A percentile compares a stretch with the other conserved stretches of the same genome.
These are phyloP conservation scores for Thermochaetoides thermophila DNA, from an alignment of 495 filamentous ascomycete species.

Conservation along the genomic window DNA sequence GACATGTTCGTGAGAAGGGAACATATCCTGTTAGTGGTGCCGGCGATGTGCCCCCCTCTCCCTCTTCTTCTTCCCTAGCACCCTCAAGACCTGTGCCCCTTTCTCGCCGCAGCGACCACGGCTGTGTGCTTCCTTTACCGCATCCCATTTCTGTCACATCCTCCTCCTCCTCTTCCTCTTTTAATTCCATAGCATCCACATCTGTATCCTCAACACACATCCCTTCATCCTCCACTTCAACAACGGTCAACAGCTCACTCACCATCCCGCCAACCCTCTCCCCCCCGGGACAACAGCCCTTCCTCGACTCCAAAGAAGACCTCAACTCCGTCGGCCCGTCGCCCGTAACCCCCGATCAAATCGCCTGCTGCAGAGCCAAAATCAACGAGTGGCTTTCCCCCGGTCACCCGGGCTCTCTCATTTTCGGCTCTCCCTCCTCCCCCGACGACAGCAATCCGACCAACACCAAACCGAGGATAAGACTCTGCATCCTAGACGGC, in stretches of 20 bases:
- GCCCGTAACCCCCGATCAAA: slow-evolving; percentile 27
- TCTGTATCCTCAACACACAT: slow-evolving; percentile 15
- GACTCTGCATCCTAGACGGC: slow-evolving; percentile 55
- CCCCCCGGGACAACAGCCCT: slow-evolving; percentile 21
- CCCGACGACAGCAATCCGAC: neutral
- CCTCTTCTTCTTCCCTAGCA: neutral
- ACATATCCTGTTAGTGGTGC: slow-evolving; percentile 44
- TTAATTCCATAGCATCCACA: too few relatives aligned
- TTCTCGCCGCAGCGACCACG: slow-evolving; percentile 14
- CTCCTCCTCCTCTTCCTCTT: neutral
- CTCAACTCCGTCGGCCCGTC: slow-evolving; percentile 45
- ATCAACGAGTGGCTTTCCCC: slow-evolving; percentile 29
- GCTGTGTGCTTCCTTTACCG: slow-evolving; percentile 1
- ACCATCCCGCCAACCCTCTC: slow-evolving; percentile 5
- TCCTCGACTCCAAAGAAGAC: slow-evolving; percentile 60
- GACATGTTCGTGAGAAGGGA: slow-evolving; percentile 50
- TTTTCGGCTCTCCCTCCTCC: slow-evolving; percentile 28
- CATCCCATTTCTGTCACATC: neutral
- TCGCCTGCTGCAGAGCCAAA: slow-evolving; percentile 22
- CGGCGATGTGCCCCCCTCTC: neutral
- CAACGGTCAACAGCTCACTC: slow-evolving; percentile 1
- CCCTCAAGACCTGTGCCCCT: too few relatives aligned
- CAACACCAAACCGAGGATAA: neutral
- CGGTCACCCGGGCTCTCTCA: slow-evolving; percentile 17
- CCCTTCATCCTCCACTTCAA: slow-evolving; percentile 2